Percentiles rank a stretch among this genome's conserved stretches.
phyloP scores from a whole-genome alignment of 1,284 basidiomycete species.

The Microbotryomycetes sp. region DNA sequence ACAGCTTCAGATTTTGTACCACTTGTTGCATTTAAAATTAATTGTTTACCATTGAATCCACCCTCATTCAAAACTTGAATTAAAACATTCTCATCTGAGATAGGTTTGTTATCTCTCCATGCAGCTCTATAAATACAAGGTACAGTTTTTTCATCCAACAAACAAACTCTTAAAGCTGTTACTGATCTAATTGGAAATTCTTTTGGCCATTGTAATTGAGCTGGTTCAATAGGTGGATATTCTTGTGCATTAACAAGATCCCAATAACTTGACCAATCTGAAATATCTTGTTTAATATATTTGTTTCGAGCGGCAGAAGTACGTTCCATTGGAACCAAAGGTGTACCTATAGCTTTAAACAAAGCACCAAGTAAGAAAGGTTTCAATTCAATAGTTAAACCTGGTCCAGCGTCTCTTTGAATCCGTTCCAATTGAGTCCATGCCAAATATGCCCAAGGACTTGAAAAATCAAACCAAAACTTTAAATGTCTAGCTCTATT shows the following conservation, averaged over 20 bases:
- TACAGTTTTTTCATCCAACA: constrained; percentile 6
- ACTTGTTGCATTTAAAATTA: background rate
- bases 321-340: constrained; percentile 1
- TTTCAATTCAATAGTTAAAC: constrained; percentile 8
- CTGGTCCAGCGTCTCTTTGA: constrained; percentile 1
- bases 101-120: constrained; percentile 9
- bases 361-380: constrained; percentile 10
- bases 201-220: background rate
- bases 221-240: background rate
- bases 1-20: background rate
- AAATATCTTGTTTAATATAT: constrained; percentile 4
- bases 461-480: constrained; percentile 13
- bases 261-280: constrained; percentile 5
- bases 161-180: constrained; percentile 1
- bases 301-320: background rate
- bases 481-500: constrained; percentile 1
- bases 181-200: constrained; percentile 10
- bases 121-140: constrained; percentile 3
- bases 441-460: constrained; percentile 9
- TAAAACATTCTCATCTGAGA: constrained; percentile 10
- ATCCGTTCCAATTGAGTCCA: constrained; percentile 12
- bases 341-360: constrained; percentile 9
- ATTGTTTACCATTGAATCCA: constrained; percentile 5
- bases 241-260: constrained; percentile 8
- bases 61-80: constrained; percentile 1